Evolutionary conservation across 2,329 filamentous ascomycete species (phyloP), one percentile per base, ranked within the genome.

Genomic region (Diaporthe capsici): DNA sequence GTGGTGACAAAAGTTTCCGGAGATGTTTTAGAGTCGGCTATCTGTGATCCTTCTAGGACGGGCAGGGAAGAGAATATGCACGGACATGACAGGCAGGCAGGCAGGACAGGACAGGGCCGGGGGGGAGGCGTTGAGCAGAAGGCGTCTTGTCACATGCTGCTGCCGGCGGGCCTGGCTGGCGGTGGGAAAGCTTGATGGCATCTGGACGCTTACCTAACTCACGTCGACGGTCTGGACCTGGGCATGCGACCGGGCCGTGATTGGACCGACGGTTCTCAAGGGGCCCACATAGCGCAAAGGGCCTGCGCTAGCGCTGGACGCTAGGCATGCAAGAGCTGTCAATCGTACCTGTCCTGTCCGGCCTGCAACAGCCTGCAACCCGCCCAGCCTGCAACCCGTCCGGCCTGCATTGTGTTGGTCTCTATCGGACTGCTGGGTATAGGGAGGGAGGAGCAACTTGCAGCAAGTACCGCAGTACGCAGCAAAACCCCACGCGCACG

Each of bases 321-420:
- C 71, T 73, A 73, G 58, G 49, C 71, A 73, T 73, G 58, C 58
- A 73, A 73, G 60, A 65, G 49, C 37, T 65, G 71, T 65, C 58
- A 55, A 65, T 44, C 71, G 47, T 65, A 37, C 51, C 71, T 68
- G 65, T 68, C 65, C 34, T 67, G 63, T 68, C 63, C 44, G 51
- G 63, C 63, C 63, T 53, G 63, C 63, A 63, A 39, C 37, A 39
- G 37, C 37, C 37, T 39, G 37, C 37, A 39, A 39, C 34, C 34
- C 42, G 15, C 17, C 42, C 42, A 44, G 15, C 42, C 42, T 44
- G 42, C 42, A 44, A 31, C 44, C 44, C 22, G 25, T 57, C 53
- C 25, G 12, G 49, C 49, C 49, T 53, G 49, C 49, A 13, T 63
- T 63, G 9, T 37, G 60, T 25, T 31, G 60, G 39, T 47, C 42